Percentiles rank a stretch among this genome's conserved stretches.
These are phyloP conservation scores for Tricholoma flavovirens DNA, from an alignment of 768 basidiomycete genomes.

Conservation along the genomic window DNA sequence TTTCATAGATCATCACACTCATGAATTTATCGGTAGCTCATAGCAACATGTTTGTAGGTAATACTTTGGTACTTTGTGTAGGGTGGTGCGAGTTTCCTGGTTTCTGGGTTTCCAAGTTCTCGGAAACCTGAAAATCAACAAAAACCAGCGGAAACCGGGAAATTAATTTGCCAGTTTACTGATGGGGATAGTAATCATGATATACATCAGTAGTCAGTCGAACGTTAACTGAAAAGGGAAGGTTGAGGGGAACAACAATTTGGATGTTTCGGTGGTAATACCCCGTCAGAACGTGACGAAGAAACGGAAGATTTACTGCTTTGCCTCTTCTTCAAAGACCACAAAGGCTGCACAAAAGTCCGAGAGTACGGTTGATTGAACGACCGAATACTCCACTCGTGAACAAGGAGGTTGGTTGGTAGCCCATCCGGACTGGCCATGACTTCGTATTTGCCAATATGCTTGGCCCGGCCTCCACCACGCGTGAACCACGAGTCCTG, in stretches of 20 bases:
- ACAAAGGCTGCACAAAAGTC: slow-evolving; percentile 12
- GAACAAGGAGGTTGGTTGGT: slow-evolving; percentile 9
- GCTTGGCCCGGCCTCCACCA: slow-evolving; percentile 25
- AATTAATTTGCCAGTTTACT: background rate
- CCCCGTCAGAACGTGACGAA: slow-evolving; percentile 11
- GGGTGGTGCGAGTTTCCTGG: too few relatives aligned
- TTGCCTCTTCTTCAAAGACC: slow-evolving; percentile 7
- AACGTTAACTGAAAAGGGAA: background rate
- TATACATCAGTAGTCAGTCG: background rate
- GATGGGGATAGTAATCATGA: background rate
- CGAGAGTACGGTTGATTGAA: slow-evolving; percentile 13
- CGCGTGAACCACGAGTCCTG: slow-evolving; percentile 33
- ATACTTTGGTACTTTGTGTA: too few relatives aligned
- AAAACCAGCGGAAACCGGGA: too few relatives aligned
- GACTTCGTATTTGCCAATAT: slow-evolving; percentile 27
- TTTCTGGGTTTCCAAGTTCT: too few relatives aligned
- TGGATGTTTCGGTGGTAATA: background rate
- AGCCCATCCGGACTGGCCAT: slow-evolving; percentile 10
- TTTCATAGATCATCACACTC: too few relatives aligned
- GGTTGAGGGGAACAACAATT: background rate
- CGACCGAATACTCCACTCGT: slow-evolving; percentile 14
- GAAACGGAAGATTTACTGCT: slow-evolving; percentile 10
- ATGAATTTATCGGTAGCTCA: too few relatives aligned
- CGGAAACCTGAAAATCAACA: too few relatives aligned
- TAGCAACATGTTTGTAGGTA: too few relatives aligned